Conservation (phyloP, 257 asterid species). For the Dorcoceras hygrometricum region DNA sequence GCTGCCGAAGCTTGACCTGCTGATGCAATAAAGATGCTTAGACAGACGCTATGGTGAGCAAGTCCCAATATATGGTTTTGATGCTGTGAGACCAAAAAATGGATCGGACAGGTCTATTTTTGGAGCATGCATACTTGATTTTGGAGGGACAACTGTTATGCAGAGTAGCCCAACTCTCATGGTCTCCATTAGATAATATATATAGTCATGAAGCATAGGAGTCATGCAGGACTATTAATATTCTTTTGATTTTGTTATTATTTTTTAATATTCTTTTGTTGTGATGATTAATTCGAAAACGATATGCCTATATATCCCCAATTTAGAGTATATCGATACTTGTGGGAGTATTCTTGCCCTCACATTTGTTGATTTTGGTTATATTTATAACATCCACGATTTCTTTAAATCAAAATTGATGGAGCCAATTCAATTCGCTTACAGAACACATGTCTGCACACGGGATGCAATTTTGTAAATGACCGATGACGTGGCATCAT, state of each 20-base stretch:
- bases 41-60: neutral
- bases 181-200: conserved; percentile 19
- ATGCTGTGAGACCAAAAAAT: neutral
- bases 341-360: too few species aligned
- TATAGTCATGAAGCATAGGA: neutral
- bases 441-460: too few species aligned
- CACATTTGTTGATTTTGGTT: too few species aligned
- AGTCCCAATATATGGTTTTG: neutral
- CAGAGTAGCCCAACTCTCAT: conserved; percentile 28
- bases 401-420: too few species aligned
- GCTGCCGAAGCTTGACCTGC: neutral
- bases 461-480: too few species aligned
- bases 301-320: too few species aligned
- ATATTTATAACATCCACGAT: too few species aligned
- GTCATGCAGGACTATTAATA: neutral
- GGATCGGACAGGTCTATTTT: conserved; percentile 2
- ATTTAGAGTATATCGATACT: too few species aligned
- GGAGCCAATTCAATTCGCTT: too few species aligned
- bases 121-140: neutral
- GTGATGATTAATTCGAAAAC: neutral
- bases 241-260: neutral
- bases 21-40: neutral
- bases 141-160: neutral
- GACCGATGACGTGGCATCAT: too few species aligned
- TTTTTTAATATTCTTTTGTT: neutral